Base-by-base conservation (phyloP, 2,329 filamentous ascomycete species). In the Pseudogymnoascus destructans region DNA sequence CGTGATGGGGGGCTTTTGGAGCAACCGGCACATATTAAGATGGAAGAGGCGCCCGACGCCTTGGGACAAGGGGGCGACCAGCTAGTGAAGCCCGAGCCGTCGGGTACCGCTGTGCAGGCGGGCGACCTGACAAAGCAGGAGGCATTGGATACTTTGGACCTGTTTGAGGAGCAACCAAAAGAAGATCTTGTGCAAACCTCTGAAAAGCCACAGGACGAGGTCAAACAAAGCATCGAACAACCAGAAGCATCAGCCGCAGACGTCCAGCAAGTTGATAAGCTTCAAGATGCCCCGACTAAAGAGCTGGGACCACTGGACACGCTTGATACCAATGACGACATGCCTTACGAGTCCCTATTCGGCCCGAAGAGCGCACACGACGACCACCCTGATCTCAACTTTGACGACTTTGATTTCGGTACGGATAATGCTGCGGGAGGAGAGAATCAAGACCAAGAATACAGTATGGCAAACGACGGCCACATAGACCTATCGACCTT, bases 401-500 rank as follows among this genome's bases (percentile, higher is more conserved):
- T 69, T 13, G 66, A 65, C 19, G 60, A 59, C 38, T 65, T 67
- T 59, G 65, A 69, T 46, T 69, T 66, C 57, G 61, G 61, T 19
- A 59, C 63, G 2, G 57, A 62, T 11, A 61, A 62, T 10, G 33
- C 62, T 10, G 59, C 57, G 7, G 35, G 62, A 32, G 61, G 60
- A 8, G 61, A 65, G 55, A 60, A 27, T 15, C 55, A 63, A 10
- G 61, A 62, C 17, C 58, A 62, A 66, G 36, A 59, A 61, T 42
- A 62, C 25, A 59, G 25, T 13, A 57, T 55, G 58, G 23, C 17
- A 32, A 46, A 67, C 38, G 55, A 62, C 3, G 58, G 61, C 10
- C 64, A 67, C 8, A 67, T 69, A 46, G 67, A 69, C 59, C 59
- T 69, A 3, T 66, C 64, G 2, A 66, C 62, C 8, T 69, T 69